A percentile compares a stretch with the other conserved stretches of the same genome.
These are phyloP conservation scores for Ophiostoma quercus DNA, from an alignment of 2,329 filamentous ascomycete genomes.

Conservation along the genomic window DNA sequence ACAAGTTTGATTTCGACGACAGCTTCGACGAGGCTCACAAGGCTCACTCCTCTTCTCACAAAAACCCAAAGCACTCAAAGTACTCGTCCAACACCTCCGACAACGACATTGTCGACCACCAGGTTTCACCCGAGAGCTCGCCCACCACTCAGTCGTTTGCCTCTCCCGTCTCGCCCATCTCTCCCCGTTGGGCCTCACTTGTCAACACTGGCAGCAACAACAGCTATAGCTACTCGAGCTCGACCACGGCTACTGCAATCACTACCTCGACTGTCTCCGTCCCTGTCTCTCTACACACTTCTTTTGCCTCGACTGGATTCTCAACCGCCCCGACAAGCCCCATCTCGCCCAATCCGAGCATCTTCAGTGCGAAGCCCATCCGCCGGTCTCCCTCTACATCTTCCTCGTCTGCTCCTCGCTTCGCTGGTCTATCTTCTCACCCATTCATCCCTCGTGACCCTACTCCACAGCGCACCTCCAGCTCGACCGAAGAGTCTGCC, in stretches of 20 bases:
- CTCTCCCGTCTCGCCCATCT: constrained; percentile 35
- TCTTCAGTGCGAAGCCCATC: constrained; percentile 21
- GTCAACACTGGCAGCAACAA: constrained; percentile 30
- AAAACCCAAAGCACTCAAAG: constrained; percentile 6
- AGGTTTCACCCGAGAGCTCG: constrained; percentile 11
- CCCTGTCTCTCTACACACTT: constrained; percentile 20
- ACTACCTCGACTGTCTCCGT: constrained; percentile 13
- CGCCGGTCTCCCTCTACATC: constrained; percentile 27
- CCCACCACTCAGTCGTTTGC: constrained; percentile 24
- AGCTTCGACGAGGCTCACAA: constrained; percentile 20
- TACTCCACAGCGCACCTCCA: constrained; percentile 19
- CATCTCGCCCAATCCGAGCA: constrained; percentile 17
- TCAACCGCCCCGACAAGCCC: constrained; percentile 27
- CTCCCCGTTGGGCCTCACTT: constrained; percentile 46
- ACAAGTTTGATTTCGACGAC: constrained; percentile 24
- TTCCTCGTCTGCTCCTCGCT: constrained; percentile 30
- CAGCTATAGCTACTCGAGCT: constrained; percentile 30
- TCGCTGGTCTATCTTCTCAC: constrained; percentile 34
- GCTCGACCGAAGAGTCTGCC: constrained; percentile 21
- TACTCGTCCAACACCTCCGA: constrained; percentile 18
- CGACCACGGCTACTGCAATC: constrained; percentile 19
- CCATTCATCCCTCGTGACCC: constrained; percentile 24
- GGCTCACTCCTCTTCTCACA: neutral
- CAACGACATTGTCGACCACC: constrained; percentile 12
- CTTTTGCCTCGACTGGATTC: constrained; percentile 21